Conservation (phyloP, 208 protist genomes). For the Leishmania martiniquensis region DNA sequence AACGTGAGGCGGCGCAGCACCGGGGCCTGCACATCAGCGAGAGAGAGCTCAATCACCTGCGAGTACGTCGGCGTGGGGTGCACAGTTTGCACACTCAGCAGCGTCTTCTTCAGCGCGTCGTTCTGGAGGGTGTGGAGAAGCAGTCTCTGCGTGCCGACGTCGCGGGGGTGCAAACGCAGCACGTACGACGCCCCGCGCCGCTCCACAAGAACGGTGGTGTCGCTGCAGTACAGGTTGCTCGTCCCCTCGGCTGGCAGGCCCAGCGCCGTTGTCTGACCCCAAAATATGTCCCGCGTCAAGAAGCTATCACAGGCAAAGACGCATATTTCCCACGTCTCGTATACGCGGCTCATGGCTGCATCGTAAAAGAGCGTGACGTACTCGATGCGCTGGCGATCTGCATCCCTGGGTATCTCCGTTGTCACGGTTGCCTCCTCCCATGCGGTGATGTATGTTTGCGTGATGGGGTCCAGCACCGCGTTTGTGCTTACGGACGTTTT, state of each 20-base stretch:
- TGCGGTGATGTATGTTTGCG: slow-evolving; percentile 76
- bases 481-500: slow-evolving; percentile 64
- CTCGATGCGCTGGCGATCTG: slow-evolving; percentile 62
- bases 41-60: slow-evolving; percentile 79
- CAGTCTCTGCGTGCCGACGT: slow-evolving; percentile 59
- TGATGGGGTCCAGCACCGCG: slow-evolving; percentile 84
- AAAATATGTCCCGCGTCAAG: slow-evolving; percentile 76
- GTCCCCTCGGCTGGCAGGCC: slow-evolving; percentile 66
- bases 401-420: slow-evolving; percentile 54
- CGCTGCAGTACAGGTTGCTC: slow-evolving; percentile 82
- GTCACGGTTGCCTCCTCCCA: slow-evolving; percentile 84
- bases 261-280: slow-evolving; percentile 83
- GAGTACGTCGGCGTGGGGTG: slow-evolving; percentile 84
- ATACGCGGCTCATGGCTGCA: slow-evolving; percentile 64
- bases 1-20: slow-evolving; percentile 88
- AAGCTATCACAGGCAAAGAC: slow-evolving; percentile 76
- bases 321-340: slow-evolving; percentile 88
- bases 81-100: slow-evolving; percentile 72
- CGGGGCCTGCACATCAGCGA: slow-evolving; percentile 60
- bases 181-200: slow-evolving; percentile 55
- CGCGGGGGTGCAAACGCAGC: slow-evolving; percentile 74
- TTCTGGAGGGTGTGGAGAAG: slow-evolving; percentile 74
- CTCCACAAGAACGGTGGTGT: slow-evolving; percentile 49
- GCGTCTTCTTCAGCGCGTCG: slow-evolving; percentile 62
- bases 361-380: slow-evolving; percentile 86